These are phyloP conservation scores for Cryptomeria japonica DNA, from an alignment of 75 land plant species.

Conservation along the genomic window DNA sequence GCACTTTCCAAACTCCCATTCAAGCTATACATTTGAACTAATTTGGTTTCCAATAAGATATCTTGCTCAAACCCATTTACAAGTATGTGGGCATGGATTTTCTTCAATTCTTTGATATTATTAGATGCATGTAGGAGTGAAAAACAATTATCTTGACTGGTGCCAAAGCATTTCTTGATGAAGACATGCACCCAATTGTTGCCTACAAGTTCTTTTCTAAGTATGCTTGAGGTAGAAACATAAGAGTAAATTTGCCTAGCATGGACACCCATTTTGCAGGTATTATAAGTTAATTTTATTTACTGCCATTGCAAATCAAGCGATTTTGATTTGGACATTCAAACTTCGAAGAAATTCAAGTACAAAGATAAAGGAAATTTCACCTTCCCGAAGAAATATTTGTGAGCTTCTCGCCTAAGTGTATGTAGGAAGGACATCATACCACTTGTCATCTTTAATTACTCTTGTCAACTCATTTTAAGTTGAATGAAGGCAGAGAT, in stretches of 20 bases:
- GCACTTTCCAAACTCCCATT: slow-evolving; percentile 12
- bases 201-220: neutral
- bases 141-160: neutral
- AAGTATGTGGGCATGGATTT: neutral
- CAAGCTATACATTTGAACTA: slow-evolving; percentile 16
- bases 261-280: neutral
- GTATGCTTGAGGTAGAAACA: neutral
- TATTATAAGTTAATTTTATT: neutral
- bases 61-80: neutral
- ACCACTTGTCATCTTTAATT: too few species aligned
- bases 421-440: too few species aligned
- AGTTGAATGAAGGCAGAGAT: too few species aligned
- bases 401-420: too few species aligned
- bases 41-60: neutral
- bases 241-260: neutral
- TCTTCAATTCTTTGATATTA: neutral
- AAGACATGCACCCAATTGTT: neutral
- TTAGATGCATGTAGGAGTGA: neutral
- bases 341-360: too few species aligned
- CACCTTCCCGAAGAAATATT: too few species aligned
- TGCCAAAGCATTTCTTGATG: neutral
- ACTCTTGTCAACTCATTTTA: too few species aligned
- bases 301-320: too few species aligned
- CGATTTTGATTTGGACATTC: too few species aligned
- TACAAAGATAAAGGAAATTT: too few species aligned